A percentile compares a stretch with the other conserved stretches of the same genome.
phyloP scores from a whole-genome alignment of 768 basidiomycete genomes.

The Rhizopogon salebrosus region DNA sequence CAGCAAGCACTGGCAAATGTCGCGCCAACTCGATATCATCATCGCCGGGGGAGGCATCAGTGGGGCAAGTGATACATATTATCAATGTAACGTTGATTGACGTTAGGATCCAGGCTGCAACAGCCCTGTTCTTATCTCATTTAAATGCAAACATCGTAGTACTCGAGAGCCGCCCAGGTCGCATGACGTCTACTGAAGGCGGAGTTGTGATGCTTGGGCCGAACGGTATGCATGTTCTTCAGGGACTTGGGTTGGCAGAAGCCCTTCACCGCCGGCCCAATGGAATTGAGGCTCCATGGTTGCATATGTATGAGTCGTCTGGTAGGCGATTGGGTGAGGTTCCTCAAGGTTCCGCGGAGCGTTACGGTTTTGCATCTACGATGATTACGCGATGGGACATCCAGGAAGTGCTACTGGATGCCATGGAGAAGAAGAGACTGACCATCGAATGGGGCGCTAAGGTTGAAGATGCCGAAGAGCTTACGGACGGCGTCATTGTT shows the following conservation, averaged over 20 bases:
- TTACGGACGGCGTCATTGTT: slow-evolving; percentile 19
- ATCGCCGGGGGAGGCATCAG: slow-evolving; percentile 23
- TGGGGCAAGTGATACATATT: slow-evolving; percentile 17
- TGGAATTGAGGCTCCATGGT: slow-evolving; percentile 13
- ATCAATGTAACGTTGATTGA: neutral
- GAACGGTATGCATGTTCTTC: slow-evolving; percentile 24
- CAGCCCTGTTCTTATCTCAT: slow-evolving; percentile 22
- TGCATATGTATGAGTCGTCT: slow-evolving; percentile 17
- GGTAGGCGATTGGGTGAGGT: slow-evolving; percentile 18
- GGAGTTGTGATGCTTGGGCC: slow-evolving; percentile 24
- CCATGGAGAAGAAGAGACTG: slow-evolving; percentile 15
- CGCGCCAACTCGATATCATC: slow-evolving; percentile 14
- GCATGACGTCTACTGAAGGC: slow-evolving; percentile 15
- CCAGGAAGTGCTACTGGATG: slow-evolving; percentile 26
- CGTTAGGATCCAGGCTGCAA: slow-evolving; percentile 8
- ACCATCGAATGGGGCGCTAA: slow-evolving; percentile 19
- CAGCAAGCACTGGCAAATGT: neutral
- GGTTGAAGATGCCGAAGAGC: slow-evolving; percentile 20
- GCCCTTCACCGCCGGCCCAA: slow-evolving; percentile 18
- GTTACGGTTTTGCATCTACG: slow-evolving; percentile 22
- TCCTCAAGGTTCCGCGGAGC: slow-evolving; percentile 21
- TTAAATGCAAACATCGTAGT: slow-evolving; percentile 12
- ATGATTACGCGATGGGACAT: slow-evolving; percentile 24
- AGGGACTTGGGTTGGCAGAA: slow-evolving; percentile 19
- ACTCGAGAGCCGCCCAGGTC: slow-evolving; percentile 18